These are phyloP conservation scores for Chondrostereum purpureum DNA, from an alignment of 1,284 basidiomycete species.

Conservation along the genomic window DNA sequence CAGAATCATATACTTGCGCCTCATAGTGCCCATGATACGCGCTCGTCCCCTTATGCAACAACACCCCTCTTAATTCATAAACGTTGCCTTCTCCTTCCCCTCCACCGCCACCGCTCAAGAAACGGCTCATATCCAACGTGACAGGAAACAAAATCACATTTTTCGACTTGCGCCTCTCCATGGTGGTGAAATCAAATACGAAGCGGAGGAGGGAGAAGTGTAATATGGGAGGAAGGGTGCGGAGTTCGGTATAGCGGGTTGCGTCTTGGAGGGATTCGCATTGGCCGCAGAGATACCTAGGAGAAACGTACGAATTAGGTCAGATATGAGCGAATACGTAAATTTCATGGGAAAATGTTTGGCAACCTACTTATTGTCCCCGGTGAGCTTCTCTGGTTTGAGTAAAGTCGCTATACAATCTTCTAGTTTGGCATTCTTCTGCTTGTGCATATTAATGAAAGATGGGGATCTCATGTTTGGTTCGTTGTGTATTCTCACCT, in stretches of 20 bases:
- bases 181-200: conserved; percentile 71
- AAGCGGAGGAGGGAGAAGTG: conserved; percentile 89
- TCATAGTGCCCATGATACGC: conserved; percentile 93
- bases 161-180: conserved; percentile 81
- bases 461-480: no score
- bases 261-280: conserved; percentile 74
- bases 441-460: conserved; percentile 7
- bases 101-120: conserved; percentile 31
- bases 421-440: conserved; percentile 71
- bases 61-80: conserved; percentile 78
- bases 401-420: conserved; percentile 60
- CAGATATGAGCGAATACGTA: no score
- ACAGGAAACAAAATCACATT: conserved; percentile 69
- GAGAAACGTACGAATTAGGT: conserved; percentile 4
- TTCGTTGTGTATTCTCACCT: no score
- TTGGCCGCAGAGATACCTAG: conserved; percentile 70
- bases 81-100: conserved; percentile 22
- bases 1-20: conserved; percentile 76
- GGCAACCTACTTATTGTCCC: conserved; percentile 66
- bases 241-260: conserved; percentile 63
- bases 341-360: background rate
- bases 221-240: conserved; percentile 72
- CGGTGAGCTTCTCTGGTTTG: conserved; percentile 64
- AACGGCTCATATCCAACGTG: conserved; percentile 67
- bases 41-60: conserved; percentile 80